Conservation (phyloP, 1,284 basidiomycete genomes). For the Malassezia psittaci region DNA sequence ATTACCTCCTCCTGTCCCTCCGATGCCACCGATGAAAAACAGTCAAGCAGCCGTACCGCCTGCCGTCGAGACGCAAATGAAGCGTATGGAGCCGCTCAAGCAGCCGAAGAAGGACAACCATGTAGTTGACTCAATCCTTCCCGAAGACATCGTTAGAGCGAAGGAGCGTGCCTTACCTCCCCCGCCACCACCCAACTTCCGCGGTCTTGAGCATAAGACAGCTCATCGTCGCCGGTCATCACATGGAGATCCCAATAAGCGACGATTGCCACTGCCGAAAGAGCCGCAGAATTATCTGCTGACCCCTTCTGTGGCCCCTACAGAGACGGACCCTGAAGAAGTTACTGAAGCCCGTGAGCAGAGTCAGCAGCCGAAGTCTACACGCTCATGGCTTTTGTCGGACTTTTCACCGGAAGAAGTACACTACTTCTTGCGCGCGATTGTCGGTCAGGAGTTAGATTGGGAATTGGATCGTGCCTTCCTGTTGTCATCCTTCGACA, state of each 20-base stretch:
- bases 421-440: conserved; percentile 37
- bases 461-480: conserved; percentile 41
- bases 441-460: conserved; percentile 27
- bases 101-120: neutral
- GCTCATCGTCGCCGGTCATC: neutral
- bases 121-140: too few relatives aligned
- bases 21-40: neutral
- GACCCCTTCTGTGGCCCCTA: conserved; percentile 16
- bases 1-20: neutral
- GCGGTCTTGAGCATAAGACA: conserved; percentile 12
- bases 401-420: conserved; percentile 30
- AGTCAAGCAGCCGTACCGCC: too few relatives aligned
- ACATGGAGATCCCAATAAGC: neutral
- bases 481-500: conserved; percentile 29
- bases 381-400: conserved; percentile 26
- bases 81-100: neutral
- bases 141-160: too few relatives aligned
- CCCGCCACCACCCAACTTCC: neutral
- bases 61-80: too few relatives aligned
- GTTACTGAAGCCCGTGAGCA: neutral
- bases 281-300: conserved; percentile 10
- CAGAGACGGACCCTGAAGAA: conserved; percentile 12
- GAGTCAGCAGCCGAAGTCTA: neutral
- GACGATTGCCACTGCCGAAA: conserved; percentile 1
- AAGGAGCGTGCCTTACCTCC: too few relatives aligned